phyloP scores from a whole-genome alignment of 163 green algal genomes.

The Smithsoniella earleae region DNA sequence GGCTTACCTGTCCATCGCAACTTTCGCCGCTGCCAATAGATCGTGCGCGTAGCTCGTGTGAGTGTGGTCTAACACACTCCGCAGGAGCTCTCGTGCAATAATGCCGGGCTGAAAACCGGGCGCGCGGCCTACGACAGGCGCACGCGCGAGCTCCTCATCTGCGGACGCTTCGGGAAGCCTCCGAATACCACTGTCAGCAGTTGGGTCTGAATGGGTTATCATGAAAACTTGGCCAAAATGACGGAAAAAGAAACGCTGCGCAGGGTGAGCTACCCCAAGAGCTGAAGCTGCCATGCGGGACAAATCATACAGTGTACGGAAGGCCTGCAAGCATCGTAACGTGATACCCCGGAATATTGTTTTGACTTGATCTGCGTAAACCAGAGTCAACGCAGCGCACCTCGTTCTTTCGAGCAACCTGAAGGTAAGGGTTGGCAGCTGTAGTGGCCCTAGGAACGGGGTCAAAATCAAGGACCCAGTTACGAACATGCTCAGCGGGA shows the following conservation, averaged over 20 bases:
- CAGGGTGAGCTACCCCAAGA: not conserved
- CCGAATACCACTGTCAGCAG: not conserved
- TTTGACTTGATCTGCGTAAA: too few relatives aligned
- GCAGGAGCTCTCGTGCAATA: not conserved
- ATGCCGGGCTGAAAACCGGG: not conserved
- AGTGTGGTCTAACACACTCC: constrained; percentile 19
- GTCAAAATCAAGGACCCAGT: constrained; percentile 25
- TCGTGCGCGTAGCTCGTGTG: constrained; percentile 23
- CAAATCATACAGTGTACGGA: not conserved
- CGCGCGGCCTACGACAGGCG: not conserved
- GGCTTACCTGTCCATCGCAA: not conserved
- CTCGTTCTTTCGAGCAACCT: not conserved
- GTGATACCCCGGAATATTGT: too few relatives aligned
- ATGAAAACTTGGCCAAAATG: constrained; percentile 8
- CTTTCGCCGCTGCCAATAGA: not conserved
- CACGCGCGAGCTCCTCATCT: not conserved
- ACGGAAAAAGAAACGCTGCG: constrained; percentile 1
- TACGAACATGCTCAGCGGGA: not conserved
- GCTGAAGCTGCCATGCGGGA: not conserved
- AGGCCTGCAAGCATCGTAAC: too few relatives aligned
- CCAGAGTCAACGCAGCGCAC: not conserved
- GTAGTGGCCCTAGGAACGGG: constrained; percentile 8
- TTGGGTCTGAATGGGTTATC: constrained; percentile 4
- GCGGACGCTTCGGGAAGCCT: not conserved
- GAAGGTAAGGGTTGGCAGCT: constrained; percentile 20